phyloP scores from a whole-genome alignment of 2,329 filamentous ascomycete species.

The Venturia effusa region DNA sequence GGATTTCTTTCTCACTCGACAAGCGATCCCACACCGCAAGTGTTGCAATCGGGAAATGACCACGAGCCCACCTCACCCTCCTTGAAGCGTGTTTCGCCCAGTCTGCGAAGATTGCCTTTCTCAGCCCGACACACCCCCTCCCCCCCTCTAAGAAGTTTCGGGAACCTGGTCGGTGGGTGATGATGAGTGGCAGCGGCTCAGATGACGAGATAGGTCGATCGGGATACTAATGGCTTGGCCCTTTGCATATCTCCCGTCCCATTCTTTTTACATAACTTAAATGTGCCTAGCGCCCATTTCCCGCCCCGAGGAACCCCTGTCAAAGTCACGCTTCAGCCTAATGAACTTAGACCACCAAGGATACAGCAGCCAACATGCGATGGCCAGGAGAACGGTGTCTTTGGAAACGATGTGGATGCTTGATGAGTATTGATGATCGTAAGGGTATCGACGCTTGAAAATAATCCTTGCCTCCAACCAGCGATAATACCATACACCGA shows the following conservation, averaged over 20 bases:
- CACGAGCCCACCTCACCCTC: no score
- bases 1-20: no score
- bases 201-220: background rate
- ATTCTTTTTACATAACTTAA: slow-evolving; percentile 4
- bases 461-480: background rate
- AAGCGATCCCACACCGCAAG: no score
- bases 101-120: no score
- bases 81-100: no score
- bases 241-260: background rate
- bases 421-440: background rate
- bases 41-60: no score
- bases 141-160: background rate
- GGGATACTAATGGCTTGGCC: background rate
- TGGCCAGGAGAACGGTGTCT: background rate
- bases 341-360: background rate
- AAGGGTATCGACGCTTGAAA: slow-evolving; percentile 5
- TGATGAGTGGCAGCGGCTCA: background rate
- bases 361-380: background rate
- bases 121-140: no score
- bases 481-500: background rate
- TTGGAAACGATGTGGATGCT: background rate
- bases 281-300: background rate
- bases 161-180: background rate
- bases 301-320: background rate
- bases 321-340: slow-evolving; percentile 4